A percentile compares a stretch with the other conserved stretches of the same genome.
Evolutionary conservation across 306 rosid genomes (phyloP).

Genomic region (Lathyrus aphaca): DNA sequence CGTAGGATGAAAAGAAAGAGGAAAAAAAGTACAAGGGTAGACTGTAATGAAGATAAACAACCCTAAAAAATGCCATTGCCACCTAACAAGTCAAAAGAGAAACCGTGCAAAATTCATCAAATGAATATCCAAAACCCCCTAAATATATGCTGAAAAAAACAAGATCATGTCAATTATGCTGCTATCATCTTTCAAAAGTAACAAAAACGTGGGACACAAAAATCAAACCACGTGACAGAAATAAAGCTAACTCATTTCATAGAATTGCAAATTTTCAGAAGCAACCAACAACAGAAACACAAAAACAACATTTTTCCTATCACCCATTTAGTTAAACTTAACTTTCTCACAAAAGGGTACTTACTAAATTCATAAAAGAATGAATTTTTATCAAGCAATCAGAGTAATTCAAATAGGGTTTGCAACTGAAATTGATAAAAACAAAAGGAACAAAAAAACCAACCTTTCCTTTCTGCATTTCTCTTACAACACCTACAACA

Average conservation of each 20-base stretch:
- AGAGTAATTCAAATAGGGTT: conserved; percentile 1
- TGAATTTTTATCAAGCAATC: conserved; percentile 10
- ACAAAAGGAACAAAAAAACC: not conserved
- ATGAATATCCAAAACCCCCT: conserved; percentile 25
- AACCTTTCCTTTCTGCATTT: conserved; percentile 92
- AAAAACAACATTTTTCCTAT: conserved; percentile 16
- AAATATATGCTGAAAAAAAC: conserved; percentile 31
- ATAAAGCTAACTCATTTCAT: not conserved
- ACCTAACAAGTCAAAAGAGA: conserved; percentile 41
- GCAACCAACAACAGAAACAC: conserved; percentile 30
- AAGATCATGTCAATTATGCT: conserved; percentile 40
- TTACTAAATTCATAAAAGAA: not conserved
- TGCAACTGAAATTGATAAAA: not conserved
- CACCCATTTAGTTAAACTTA: conserved; percentile 10
- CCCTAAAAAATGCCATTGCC: conserved; percentile 32
- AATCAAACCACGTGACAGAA: conserved; percentile 34
- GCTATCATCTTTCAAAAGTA: conserved; percentile 39
- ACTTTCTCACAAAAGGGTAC: conserved; percentile 30
- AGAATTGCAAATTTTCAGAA: conserved; percentile 3
- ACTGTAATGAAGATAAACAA: conserved; percentile 36
- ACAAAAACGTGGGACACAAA: conserved; percentile 32
- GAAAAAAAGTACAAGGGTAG: conserved; percentile 15
- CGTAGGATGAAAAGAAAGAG: conserved; percentile 17
- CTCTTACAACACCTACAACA: conserved; percentile 27
- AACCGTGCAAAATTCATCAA: conserved; percentile 43